A percentile compares a stretch with the other conserved stretches of the same genome.
phyloP scores from a whole-genome alignment of 2,329 filamentous ascomycete species.

The Myotisia sp. region DNA sequence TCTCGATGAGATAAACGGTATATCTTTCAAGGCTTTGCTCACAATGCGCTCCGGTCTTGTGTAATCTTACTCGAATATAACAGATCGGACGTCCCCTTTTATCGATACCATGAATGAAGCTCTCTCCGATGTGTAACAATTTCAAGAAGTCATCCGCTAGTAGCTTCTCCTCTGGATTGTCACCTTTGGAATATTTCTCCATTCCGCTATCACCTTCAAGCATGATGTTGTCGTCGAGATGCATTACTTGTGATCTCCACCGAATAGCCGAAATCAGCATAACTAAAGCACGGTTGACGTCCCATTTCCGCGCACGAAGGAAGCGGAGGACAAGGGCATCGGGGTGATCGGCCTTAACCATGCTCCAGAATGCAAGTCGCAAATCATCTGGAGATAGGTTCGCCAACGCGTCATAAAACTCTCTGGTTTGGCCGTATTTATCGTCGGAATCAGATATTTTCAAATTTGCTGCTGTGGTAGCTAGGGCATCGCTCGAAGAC shows the following conservation, averaged over 20 bases:
- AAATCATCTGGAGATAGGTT: conserved; percentile 65
- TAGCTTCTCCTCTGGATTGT: conserved; percentile 50
- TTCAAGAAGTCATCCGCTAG: conserved; percentile 62
- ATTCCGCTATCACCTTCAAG: conserved; percentile 56
- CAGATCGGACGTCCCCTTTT: conserved; percentile 76
- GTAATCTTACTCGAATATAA: conserved; percentile 66
- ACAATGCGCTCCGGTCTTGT: conserved; percentile 67
- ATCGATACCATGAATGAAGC: conserved; percentile 77
- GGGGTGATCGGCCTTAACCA: conserved; percentile 91
- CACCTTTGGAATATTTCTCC: conserved; percentile 44
- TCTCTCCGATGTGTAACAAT: conserved; percentile 83
- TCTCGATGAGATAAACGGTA: conserved; percentile 91
- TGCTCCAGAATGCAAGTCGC: conserved; percentile 70
- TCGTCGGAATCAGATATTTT: conserved; percentile 50
- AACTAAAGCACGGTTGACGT: conserved; percentile 77
- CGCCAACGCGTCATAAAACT: conserved; percentile 68
- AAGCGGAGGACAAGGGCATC: conserved; percentile 74
- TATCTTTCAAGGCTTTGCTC: conserved; percentile 72
- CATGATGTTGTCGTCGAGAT: conserved; percentile 83
- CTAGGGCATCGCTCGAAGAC: conserved; percentile 20
- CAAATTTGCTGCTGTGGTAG: conserved; percentile 23
- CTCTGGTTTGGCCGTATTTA: conserved; percentile 82
- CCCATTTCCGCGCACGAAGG: conserved; percentile 84
- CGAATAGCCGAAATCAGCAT: conserved; percentile 93
- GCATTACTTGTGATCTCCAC: conserved; percentile 71